These are phyloP conservation scores for Pythium dissotocum DNA, from an alignment of 352 stramenopile genomes.

Conservation along the genomic window DNA sequence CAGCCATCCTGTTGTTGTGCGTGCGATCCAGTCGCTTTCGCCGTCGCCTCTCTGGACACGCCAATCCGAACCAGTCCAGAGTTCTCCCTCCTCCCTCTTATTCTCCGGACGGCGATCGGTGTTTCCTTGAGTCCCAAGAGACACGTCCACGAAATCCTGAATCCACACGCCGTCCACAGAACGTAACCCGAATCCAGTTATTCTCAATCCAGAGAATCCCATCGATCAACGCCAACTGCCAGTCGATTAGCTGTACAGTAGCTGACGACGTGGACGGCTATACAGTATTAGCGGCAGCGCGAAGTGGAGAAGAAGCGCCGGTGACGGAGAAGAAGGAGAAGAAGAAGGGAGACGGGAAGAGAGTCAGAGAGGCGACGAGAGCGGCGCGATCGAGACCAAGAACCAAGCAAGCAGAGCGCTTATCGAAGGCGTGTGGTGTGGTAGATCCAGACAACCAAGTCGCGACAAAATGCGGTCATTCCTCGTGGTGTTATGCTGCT, in stretches of 20 bases:
- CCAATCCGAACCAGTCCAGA: not conserved
- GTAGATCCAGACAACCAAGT: not conserved
- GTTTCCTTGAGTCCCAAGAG: conserved; percentile 1
- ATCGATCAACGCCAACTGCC: no score
- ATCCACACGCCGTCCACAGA: not conserved
- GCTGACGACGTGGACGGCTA: no score
- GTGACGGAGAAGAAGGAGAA: not conserved
- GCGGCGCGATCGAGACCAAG: not conserved
- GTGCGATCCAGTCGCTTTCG: conserved; percentile 5
- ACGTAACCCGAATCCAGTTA: not conserved
- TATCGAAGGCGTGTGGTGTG: conserved; percentile 1
- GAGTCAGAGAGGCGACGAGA: conserved; percentile 1
- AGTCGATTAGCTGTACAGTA: no score
- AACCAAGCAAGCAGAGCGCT: not conserved
- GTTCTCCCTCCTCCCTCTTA: not conserved
- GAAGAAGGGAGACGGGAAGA: not conserved
- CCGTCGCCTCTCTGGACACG: conserved; percentile 1
- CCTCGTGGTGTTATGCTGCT: not conserved
- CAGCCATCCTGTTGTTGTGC: not conserved
- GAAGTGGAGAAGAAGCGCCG: not conserved
- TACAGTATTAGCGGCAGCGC: not conserved
- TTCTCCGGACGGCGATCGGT: not conserved
- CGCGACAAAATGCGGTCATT: not conserved
- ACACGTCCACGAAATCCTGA: not conserved
- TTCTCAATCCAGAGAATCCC: not conserved